A percentile compares a stretch with the other conserved stretches of the same genome.
Evolutionary conservation across 139 green algal genomes (phyloP).

Genomic region (Coccomyxa sp.): DNA sequence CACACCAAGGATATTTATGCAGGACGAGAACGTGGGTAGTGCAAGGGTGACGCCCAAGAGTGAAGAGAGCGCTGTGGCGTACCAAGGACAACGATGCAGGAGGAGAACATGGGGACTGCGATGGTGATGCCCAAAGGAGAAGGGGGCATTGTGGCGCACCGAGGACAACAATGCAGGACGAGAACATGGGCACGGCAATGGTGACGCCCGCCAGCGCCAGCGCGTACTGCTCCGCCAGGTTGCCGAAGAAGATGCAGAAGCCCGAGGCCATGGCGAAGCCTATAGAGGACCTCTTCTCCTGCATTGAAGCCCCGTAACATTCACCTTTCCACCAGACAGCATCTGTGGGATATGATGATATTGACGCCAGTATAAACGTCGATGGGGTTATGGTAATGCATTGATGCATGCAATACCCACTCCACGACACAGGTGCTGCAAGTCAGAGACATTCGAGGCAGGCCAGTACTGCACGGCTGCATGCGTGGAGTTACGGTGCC

Average conservation of each 20-base stretch:
- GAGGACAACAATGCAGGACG: conserved; percentile 14
- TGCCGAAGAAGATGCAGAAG: conserved; percentile 16
- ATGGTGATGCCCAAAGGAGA: conserved; percentile 8
- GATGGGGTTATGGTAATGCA: too few species aligned
- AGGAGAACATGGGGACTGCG: conserved; percentile 9
- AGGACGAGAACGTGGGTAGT: too few species aligned
- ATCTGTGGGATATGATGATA: too few species aligned
- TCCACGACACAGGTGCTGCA: too few species aligned
- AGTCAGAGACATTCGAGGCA: too few species aligned
- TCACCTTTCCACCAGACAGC: too few species aligned
- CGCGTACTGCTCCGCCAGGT: conserved; percentile 8
- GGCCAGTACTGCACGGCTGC: too few species aligned
- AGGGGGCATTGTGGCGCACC: not conserved
- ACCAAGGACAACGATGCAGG: conserved; percentile 16
- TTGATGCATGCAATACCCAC: too few species aligned
- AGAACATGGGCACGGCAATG: conserved; percentile 11
- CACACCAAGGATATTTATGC: too few species aligned
- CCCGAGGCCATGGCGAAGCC: conserved; percentile 15
- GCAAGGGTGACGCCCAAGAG: not conserved
- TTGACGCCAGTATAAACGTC: too few species aligned
- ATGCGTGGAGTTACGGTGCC: too few species aligned
- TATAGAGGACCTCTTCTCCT: conserved; percentile 11
- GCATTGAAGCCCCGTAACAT: too few species aligned
- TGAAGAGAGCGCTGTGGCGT: not conserved
- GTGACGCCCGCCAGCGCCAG: conserved; percentile 8